Base-by-base conservation (phyloP, 441 rosid genomes). In the Macaranga tanarius region DNA sequence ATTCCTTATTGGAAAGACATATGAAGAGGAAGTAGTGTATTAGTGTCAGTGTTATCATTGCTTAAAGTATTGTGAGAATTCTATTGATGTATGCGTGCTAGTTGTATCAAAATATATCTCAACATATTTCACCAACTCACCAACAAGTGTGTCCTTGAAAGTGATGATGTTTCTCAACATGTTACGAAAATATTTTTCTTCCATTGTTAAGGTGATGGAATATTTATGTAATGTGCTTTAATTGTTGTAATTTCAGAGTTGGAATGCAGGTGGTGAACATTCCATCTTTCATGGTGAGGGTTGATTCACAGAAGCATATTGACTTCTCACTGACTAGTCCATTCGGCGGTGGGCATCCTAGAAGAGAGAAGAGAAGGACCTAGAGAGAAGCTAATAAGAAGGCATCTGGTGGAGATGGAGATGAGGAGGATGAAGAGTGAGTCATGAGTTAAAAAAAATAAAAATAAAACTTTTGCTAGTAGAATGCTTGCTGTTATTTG, bases 201-300 rank as follows among this genome's bases (percentile, higher is more conserved):
- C 11, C 51, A 15, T 20, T 62, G 3, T 42, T n/a, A 28, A 2
- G 19, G 25, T 13, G 4, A 34, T n/a, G 25, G 26, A n/a, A 25
- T 2, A 7, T 61, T 61, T 34, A 31, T 10, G 0, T 0, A 62
- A 40, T 62, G 40, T 40, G 17, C 50, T 62, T 12, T 9, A 38
- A 3, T 2, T 23, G 19, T 34, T 31, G 15, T 15, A n/a, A 31
- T 28, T n/a, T 8, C 67, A 90, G 96, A 90, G 96, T 90, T 58
- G 97, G 94, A 38, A 89, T 92, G 80, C 97, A 92, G 75, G 89
- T 92, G 73, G 97, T 92, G 40, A 92, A 90, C 82, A 85, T 92
- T 5, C 94, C 96, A 60, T 92, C 97, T 5, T 92, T 92, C 86
- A 85, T 92, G 96, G 97, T 89, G 74, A 90, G 94, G 76, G 82